A percentile compares a stretch with the other conserved stretches of the same genome.
Conservation (phyloP, 352 stramenopile species). For the Phytophthora quininea region DNA sequence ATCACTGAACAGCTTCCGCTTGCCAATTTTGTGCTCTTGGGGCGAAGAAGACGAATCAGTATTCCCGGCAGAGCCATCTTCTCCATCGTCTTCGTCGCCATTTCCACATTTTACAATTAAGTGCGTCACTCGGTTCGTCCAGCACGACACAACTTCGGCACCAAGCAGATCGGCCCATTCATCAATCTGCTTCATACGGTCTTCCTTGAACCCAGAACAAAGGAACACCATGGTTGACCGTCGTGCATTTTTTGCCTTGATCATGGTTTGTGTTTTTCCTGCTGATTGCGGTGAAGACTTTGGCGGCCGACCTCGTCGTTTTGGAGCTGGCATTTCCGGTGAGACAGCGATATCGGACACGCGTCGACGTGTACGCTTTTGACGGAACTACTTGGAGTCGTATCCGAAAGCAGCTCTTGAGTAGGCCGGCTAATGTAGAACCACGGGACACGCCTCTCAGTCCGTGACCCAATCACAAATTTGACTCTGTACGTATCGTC, state of each 20-base stretch:
- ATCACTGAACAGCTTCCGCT: constrained; percentile 59
- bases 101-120: constrained; percentile 83
- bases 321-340: constrained; percentile 13
- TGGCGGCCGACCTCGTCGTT: constrained; percentile 3
- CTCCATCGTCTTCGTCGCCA: constrained; percentile 36
- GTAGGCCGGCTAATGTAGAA: constrained; percentile 46
- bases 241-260: constrained; percentile 24
- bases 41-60: constrained; percentile 24
- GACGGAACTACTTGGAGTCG: constrained; percentile 43
- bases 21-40: constrained; percentile 27
- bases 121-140: constrained; percentile 74
- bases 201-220: constrained; percentile 61
- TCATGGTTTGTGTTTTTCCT: constrained; percentile 16
- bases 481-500: constrained; percentile 67
- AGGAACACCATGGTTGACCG: constrained; percentile 57
- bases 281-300: constrained; percentile 14
- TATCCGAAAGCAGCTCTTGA: constrained; percentile 46
- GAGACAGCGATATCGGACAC: constrained; percentile 22
- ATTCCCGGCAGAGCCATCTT: constrained; percentile 26
- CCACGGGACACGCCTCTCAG: constrained; percentile 40
- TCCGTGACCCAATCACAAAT: constrained; percentile 51
- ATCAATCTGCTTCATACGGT: constrained; percentile 47
- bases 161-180: constrained; percentile 48
- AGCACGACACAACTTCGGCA: constrained; percentile 56
- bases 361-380: constrained; percentile 36